These are phyloP conservation scores for Colletotrichum musae DNA, from an alignment of 2,329 filamentous ascomycete genomes.

Conservation along the genomic window DNA sequence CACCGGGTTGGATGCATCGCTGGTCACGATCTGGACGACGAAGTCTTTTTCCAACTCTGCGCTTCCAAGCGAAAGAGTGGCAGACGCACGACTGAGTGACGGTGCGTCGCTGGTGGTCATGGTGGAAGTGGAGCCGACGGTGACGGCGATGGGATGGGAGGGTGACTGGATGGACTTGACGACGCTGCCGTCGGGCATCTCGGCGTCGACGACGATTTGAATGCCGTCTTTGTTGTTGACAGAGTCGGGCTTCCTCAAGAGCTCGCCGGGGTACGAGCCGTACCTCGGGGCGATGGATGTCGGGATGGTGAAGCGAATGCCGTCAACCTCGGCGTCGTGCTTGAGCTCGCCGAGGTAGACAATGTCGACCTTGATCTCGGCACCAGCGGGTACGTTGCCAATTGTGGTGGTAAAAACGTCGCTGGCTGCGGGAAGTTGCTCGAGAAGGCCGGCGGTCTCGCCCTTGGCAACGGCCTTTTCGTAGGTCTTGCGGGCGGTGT, in stretches of 20 bases:
- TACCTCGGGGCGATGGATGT: slow-evolving; percentile 78
- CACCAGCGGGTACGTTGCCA: slow-evolving; percentile 75
- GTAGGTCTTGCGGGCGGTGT: slow-evolving; percentile 73
- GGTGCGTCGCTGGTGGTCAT: slow-evolving; percentile 61
- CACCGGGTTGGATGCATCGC: slow-evolving; percentile 71
- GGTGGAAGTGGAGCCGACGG: slow-evolving; percentile 70
- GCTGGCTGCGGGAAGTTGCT: slow-evolving; percentile 70
- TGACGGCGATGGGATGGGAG: slow-evolving; percentile 77
- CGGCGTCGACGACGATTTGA: slow-evolving; percentile 52
- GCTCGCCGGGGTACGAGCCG: slow-evolving; percentile 60
- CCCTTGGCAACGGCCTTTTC: slow-evolving; percentile 70
- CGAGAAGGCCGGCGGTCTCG: slow-evolving; percentile 75
- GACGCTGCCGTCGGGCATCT: slow-evolving; percentile 66
- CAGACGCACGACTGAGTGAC: slow-evolving; percentile 72
- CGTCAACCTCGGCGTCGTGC: slow-evolving; percentile 78
- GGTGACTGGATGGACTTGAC: slow-evolving; percentile 77
- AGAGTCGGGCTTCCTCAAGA: slow-evolving; percentile 43
- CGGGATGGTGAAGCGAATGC: slow-evolving; percentile 78
- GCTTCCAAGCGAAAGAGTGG: slow-evolving; percentile 67
- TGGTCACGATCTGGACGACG: slow-evolving; percentile 74
- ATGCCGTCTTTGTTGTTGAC: slow-evolving; percentile 38
- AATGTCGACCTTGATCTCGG: slow-evolving; percentile 72
- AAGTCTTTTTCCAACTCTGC: slow-evolving; percentile 75
- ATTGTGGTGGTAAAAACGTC: slow-evolving; percentile 79
- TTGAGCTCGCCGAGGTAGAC: slow-evolving; percentile 80